These are phyloP conservation scores for Cenchrus americanus DNA, from an alignment of 176 grass and related monocot genomes.

Conservation along the genomic window DNA sequence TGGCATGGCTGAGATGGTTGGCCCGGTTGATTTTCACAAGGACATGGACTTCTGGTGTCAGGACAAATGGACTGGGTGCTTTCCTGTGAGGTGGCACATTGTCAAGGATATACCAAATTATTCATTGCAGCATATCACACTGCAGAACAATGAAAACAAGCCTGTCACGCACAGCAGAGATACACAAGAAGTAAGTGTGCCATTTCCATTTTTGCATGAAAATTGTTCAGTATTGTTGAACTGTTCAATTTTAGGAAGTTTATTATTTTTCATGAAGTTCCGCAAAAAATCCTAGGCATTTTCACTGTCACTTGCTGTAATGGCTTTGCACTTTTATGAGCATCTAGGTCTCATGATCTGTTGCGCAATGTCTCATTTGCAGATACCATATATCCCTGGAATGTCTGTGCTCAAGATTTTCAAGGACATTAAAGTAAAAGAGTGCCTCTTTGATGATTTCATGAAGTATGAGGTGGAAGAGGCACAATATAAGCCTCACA, in stretches of 20 bases:
- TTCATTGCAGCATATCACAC: constrained; percentile 68
- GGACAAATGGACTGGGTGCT: constrained; percentile 94
- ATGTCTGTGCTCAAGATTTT: constrained; percentile 67
- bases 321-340: background rate
- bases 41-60: constrained; percentile 97
- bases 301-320: background rate
- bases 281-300: background rate
- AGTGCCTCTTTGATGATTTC: constrained; percentile 80
- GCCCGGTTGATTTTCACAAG: constrained; percentile 83
- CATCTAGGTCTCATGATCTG: background rate
- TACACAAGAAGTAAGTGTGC: constrained; percentile 82
- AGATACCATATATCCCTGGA: constrained; percentile 69
- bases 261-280: background rate
- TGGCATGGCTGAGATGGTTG: constrained; percentile 95
- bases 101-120: constrained; percentile 85
- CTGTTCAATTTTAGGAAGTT: background rate
- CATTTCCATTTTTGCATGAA: constrained; percentile 3
- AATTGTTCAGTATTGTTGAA: background rate
- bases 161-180: constrained; percentile 98
- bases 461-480: constrained; percentile 74
- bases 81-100: constrained; percentile 94
- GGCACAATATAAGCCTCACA: constrained; percentile 46
- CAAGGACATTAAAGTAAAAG: constrained; percentile 53
- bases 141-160: constrained; percentile 94
- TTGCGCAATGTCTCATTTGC: constrained; percentile 31